phyloP scores from a whole-genome alignment of 495 filamentous ascomycete species.

The Trichoderma parareesei region DNA sequence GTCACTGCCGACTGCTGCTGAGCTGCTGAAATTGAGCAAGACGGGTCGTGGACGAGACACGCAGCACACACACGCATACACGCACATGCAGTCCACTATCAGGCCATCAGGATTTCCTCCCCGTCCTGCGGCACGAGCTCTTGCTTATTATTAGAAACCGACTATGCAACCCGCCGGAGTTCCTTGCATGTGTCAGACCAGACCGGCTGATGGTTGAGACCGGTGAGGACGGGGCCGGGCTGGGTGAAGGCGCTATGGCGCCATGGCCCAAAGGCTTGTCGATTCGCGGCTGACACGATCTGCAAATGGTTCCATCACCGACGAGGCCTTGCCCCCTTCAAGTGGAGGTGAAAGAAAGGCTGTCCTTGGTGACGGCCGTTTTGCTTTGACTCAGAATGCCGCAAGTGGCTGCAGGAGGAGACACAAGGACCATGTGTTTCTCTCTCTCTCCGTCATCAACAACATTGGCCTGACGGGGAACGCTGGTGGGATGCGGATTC shows the following conservation, averaged over 20 bases:
- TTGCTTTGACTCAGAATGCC: not conserved
- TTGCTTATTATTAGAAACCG: not conserved
- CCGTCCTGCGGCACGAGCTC: no score
- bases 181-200: not conserved
- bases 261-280: not conserved
- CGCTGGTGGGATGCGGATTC: not conserved
- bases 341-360: no score
- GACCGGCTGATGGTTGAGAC: not conserved
- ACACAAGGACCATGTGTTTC: not conserved
- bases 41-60: not conserved
- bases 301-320: not conserved
- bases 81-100: no score
- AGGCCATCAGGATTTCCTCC: no score
- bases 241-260: not conserved
- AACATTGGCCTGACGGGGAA: not conserved
- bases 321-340: not conserved
- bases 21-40: no score
- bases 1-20: no score
- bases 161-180: not conserved
- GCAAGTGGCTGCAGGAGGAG: not conserved
- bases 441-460: not conserved
- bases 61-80: no score
- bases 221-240: not conserved
- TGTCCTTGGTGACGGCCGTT: not conserved
- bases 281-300: conserved; percentile 3